Evolutionary conservation across 2,329 filamentous ascomycete species (phyloP).

Genomic region (Aspergillus pseudonomiae): DNA sequence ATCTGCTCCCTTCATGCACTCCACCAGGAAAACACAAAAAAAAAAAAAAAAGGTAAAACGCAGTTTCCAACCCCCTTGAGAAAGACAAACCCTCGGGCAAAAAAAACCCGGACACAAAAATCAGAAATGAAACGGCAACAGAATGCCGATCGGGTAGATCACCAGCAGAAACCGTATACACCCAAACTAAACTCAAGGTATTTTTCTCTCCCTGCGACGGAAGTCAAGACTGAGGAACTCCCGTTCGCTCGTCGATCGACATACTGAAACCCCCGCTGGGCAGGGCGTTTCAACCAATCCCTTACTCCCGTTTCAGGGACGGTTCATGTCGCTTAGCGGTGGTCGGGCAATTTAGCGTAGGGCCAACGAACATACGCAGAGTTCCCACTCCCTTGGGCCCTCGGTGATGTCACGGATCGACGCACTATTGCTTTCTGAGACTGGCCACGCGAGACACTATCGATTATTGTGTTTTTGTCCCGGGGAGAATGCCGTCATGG

Average conservation of each 20-base stretch:
- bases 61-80: conserved; percentile 15
- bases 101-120: conserved; percentile 11
- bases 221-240: background rate
- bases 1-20: background rate
- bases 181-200: background rate
- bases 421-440: conserved; percentile 25
- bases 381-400: background rate
- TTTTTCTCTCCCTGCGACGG: background rate
- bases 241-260: background rate
- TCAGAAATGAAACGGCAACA: conserved; percentile 22
- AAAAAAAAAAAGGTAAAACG: background rate
- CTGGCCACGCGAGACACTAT: conserved; percentile 17
- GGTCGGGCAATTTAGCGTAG: conserved; percentile 5
- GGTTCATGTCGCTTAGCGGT: conserved; percentile 9
- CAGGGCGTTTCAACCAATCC: conserved; percentile 16
- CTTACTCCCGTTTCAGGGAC: conserved; percentile 13
- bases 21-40: background rate
- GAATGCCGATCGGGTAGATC: conserved; percentile 22
- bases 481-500: background rate
- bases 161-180: background rate
- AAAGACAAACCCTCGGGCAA: background rate
- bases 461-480: conserved; percentile 2
- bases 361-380: background rate
- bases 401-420: conserved; percentile 22
- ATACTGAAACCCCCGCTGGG: conserved; percentile 8